Conservation (phyloP, 176 grass and related monocot species). For the Phyllostachys edulis region DNA sequence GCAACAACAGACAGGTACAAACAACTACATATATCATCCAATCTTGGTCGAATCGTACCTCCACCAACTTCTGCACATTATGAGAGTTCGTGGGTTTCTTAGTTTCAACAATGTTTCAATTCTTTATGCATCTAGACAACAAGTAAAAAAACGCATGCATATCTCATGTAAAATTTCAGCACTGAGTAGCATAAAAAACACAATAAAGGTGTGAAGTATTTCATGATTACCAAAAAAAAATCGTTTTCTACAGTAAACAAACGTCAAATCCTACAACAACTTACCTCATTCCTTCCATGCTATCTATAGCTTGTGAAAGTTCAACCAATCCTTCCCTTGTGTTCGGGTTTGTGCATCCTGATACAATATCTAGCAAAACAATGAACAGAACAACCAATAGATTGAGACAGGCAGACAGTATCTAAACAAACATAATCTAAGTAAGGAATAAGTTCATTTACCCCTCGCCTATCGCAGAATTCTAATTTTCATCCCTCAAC, state of each 20-base stretch:
- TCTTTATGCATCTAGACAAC: not conserved
- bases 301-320: slow-evolving; percentile 64
- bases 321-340: slow-evolving; percentile 50
- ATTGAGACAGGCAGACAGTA: not conserved
- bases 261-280: slow-evolving; percentile 15
- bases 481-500: too few species aligned
- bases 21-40: not conserved
- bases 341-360: slow-evolving; percentile 27
- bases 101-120: slow-evolving; percentile 5
- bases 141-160: not conserved
- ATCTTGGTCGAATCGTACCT: not conserved
- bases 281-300: slow-evolving; percentile 61
- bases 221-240: not conserved
- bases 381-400: slow-evolving; percentile 9
- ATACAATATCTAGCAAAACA: slow-evolving; percentile 59
- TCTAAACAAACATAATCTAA: not conserved
- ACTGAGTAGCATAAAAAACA: slow-evolving; percentile 5
- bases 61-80: not conserved
- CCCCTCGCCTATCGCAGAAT: too few species aligned
- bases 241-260: not conserved
- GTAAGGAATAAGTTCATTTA: not conserved
- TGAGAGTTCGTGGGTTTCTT: not conserved
- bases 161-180: slow-evolving; percentile 11
- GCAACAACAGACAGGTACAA: not conserved
- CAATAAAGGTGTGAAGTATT: not conserved